These are phyloP conservation scores for Meyerozyma athensensis DNA, from an alignment of 1,139 yeast species.

Conservation along the genomic window DNA sequence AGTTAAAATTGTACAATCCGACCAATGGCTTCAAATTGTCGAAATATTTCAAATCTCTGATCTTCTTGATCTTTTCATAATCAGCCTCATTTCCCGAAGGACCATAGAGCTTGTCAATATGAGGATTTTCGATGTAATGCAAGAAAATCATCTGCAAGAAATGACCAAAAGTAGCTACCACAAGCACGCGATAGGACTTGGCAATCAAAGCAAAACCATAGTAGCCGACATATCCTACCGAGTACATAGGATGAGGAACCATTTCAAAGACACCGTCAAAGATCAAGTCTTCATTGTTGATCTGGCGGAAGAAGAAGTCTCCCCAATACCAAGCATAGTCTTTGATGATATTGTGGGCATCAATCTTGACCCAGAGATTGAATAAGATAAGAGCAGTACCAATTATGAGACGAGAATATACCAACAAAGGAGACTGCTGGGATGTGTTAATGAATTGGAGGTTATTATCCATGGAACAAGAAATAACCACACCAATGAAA, in stretches of 20 bases:
- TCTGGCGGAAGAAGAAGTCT: constrained; percentile 81
- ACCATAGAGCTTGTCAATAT: constrained; percentile 76
- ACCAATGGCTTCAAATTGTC: constrained; percentile 59
- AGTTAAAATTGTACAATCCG: constrained; percentile 59
- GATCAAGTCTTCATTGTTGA: constrained; percentile 66
- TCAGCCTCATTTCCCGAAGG: constrained; percentile 39
- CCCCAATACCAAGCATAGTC: constrained; percentile 98
- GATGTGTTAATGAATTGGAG: constrained; percentile 34
- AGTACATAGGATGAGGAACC: constrained; percentile 94
- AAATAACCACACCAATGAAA: constrained; percentile 63
- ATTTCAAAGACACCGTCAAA: constrained; percentile 90
- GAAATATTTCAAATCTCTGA: constrained; percentile 42
- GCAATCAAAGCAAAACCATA: constrained; percentile 80
- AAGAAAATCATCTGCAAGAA: constrained; percentile 74
- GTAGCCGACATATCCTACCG: constrained; percentile 85
- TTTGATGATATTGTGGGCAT: constrained; percentile 85
- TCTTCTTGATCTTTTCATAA: constrained; percentile 30
- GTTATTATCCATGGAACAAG: constrained; percentile 45
- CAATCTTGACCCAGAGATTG: constrained; percentile 82
- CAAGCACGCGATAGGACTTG: constrained; percentile 67
- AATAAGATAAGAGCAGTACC: constrained; percentile 56
- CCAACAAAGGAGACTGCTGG: constrained; percentile 32
- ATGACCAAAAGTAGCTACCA: constrained; percentile 74
- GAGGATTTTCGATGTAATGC: constrained; percentile 80
- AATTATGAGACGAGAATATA: constrained; percentile 31